These are phyloP conservation scores for Alternaria alternata DNA, from an alignment of 2,329 filamentous ascomycete genomes.

Conservation along the genomic window DNA sequence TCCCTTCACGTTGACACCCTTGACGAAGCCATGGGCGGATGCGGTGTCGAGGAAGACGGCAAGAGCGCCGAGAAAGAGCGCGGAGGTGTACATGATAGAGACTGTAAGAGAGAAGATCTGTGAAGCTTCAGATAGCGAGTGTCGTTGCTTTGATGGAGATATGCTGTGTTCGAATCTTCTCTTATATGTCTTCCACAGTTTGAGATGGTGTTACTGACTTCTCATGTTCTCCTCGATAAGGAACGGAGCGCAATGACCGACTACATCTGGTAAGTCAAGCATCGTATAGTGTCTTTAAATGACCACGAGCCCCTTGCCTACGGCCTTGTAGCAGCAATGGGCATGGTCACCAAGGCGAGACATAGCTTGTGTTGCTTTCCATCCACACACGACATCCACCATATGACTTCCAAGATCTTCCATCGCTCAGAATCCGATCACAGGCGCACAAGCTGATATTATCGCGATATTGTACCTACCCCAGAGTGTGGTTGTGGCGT, in stretches of 20 bases:
- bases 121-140: background rate
- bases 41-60: slow-evolving; percentile 31
- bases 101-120: background rate
- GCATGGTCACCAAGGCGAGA: slow-evolving; percentile 7
- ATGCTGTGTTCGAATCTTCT: background rate
- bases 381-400: slow-evolving; percentile 5
- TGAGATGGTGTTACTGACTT: background rate
- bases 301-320: slow-evolving; percentile 10
- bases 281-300: slow-evolving; percentile 12
- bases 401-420: slow-evolving; percentile 7
- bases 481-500: slow-evolving; percentile 12
- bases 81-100: slow-evolving; percentile 28
- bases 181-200: slow-evolving; percentile 12
- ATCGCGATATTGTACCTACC: slow-evolving; percentile 20
- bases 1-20: slow-evolving; percentile 32
- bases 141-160: background rate
- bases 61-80: slow-evolving; percentile 28
- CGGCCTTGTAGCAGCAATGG: slow-evolving; percentile 8
- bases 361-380: slow-evolving; percentile 11
- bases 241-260: slow-evolving; percentile 7
- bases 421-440: background rate
- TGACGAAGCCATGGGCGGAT: slow-evolving; percentile 45
- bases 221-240: background rate
- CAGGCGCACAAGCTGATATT: slow-evolving; percentile 23
- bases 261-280: slow-evolving; percentile 3